Evolutionary conservation across 768 basidiomycete genomes (phyloP), one percentile per base, ranked within the genome.

Genomic region (Mycena filopes): DNA sequence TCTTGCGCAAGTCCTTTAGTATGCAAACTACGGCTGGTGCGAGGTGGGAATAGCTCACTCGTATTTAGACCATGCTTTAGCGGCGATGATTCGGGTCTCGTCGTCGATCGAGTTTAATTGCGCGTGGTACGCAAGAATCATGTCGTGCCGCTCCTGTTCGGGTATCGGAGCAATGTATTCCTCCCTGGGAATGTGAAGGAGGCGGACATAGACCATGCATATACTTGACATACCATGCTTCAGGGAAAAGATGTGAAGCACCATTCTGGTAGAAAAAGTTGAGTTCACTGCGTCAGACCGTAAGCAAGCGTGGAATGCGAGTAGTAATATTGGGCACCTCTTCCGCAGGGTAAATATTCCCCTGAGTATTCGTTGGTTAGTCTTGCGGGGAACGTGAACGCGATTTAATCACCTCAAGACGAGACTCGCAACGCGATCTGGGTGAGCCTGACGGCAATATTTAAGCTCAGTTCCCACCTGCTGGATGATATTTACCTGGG

Each of bases 201-300:
- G 13, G 26, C 15, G 15, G 16, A 15, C 11, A 18, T 31, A 28
- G 13, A 36, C 18, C 25, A 45, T n/a, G n/a, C n/a, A 53, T 40
- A n/a, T 50, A 12, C 20, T 28, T 18, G 21, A 26, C 55, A 55
- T 70, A 93, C 94, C 94, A 97, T 69, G 94, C 93, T 77, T 95
- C 92, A 0, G 94, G 93, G 82, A 95, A 95, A 31, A 94, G 76
- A 74, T 91, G 89, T 6, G 89, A 90, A 13, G 93, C 79, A 16
- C 94, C 94, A 3, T 92, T 86, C 80, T 96, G 95, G 77, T 96
- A 98, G 82, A 98, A 97, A 82, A 96, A 98, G 21, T 86, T 84
- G 42, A 98, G 85, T 77, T 98, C 96, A 70, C 89, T 64, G 53
- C 25, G 31, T 25, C 23, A n/a, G 3, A 16, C 48, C 12, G 25